Percentiles rank a stretch among this genome's conserved stretches.
phyloP scores from a whole-genome alignment of 768 basidiomycete species.

The Lactarius pseudohatsudake region DNA sequence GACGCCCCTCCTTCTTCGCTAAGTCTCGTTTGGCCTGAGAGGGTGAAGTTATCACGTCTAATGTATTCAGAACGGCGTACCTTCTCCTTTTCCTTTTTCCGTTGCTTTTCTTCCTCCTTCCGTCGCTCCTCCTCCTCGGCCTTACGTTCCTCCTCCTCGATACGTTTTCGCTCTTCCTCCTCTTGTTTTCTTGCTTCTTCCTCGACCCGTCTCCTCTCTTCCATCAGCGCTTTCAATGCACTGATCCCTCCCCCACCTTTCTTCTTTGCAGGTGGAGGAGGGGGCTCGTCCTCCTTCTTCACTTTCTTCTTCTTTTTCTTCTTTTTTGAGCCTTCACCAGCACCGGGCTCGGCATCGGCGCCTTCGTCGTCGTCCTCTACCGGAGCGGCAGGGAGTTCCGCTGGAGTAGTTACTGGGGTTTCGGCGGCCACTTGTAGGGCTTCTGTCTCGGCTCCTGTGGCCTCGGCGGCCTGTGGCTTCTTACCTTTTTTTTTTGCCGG shows the following conservation, averaged over 20 bases:
- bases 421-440: not conserved
- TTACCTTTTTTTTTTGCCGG: conserved; percentile 93
- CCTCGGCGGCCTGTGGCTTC: conserved; percentile 45
- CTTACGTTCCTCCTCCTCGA: conserved; percentile 86
- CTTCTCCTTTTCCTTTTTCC: conserved; percentile 88
- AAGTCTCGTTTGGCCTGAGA: conserved; percentile 81
- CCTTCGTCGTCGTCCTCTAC: conserved; percentile 56
- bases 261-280: conserved; percentile 64
- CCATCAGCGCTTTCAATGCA: conserved; percentile 88
- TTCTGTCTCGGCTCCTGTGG: conserved; percentile 34
- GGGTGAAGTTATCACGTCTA: conserved; percentile 13
- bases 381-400: conserved; percentile 33
- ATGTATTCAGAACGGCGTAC: conserved; percentile 38
- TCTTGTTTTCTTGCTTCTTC: conserved; percentile 72
- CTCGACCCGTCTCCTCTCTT: conserved; percentile 84
- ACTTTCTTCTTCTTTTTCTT: conserved; percentile 87
- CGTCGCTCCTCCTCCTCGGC: conserved; percentile 73
- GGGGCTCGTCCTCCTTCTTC: conserved; percentile 72
- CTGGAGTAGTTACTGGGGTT: conserved; percentile 7
- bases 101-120: conserved; percentile 81
- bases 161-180: conserved; percentile 76
- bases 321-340: conserved; percentile 49
- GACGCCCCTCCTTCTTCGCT: conserved; percentile 89
- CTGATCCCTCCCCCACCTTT: conserved; percentile 66
- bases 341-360: conserved; percentile 63